phyloP scores from a whole-genome alignment of 2,329 filamentous ascomycete species.

The Hymenoscyphus fructigenus region DNA sequence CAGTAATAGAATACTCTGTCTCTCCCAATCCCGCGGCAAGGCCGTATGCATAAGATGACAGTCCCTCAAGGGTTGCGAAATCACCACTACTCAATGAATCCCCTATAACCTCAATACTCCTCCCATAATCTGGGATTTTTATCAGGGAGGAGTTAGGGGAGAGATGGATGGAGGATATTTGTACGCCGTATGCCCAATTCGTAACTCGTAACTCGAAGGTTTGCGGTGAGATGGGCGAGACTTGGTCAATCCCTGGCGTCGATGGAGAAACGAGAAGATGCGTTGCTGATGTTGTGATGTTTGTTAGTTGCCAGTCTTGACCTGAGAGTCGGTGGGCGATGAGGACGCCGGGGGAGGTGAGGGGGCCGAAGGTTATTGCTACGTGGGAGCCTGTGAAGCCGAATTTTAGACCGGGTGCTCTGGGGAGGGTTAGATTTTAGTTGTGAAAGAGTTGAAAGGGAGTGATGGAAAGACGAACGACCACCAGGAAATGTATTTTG shows the following conservation, averaged over 20 bases:
- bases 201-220: slow-evolving; percentile 59
- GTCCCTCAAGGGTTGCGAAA: slow-evolving; percentile 57
- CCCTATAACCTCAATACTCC: slow-evolving; percentile 45
- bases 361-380: slow-evolving; percentile 28
- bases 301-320: slow-evolving; percentile 60
- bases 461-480: slow-evolving; percentile 43
- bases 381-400: slow-evolving; percentile 29
- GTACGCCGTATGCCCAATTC: slow-evolving; percentile 60
- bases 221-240: slow-evolving; percentile 44
- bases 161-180: slow-evolving; percentile 54
- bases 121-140: slow-evolving; percentile 40
- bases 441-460: not conserved
- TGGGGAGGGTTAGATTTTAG: slow-evolving; percentile 23
- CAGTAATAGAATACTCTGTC: slow-evolving; percentile 57
- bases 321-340: slow-evolving; percentile 58
- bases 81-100: no score
- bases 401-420: slow-evolving; percentile 37
- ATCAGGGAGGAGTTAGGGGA: slow-evolving; percentile 45
- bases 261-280: slow-evolving; percentile 52
- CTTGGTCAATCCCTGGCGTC: slow-evolving; percentile 47
- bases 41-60: slow-evolving; percentile 56
- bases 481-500: slow-evolving; percentile 59
- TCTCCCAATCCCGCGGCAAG: slow-evolving; percentile 56
- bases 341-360: slow-evolving; percentile 42
- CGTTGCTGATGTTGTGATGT: slow-evolving; percentile 55